These are phyloP conservation scores for Diplodia sapinea DNA, from an alignment of 2,329 filamentous ascomycete genomes.

Conservation along the genomic window DNA sequence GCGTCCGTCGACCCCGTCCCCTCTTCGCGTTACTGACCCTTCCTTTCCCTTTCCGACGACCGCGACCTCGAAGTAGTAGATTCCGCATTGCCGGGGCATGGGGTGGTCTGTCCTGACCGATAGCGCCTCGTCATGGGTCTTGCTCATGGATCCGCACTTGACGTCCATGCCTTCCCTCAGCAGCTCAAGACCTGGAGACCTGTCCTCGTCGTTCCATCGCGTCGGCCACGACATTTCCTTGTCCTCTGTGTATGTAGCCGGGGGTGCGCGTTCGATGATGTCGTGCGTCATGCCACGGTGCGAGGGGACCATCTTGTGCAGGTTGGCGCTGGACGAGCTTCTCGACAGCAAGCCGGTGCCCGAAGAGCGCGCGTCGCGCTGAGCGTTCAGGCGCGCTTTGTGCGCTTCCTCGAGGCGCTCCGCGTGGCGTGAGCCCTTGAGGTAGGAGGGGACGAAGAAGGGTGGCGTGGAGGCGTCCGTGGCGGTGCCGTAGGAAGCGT, in stretches of 20 bases:
- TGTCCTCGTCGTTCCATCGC: slow-evolving; percentile 81
- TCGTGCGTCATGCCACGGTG: slow-evolving; percentile 84
- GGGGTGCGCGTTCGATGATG: slow-evolving; percentile 75
- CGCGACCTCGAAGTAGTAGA: slow-evolving; percentile 89
- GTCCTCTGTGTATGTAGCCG: slow-evolving; percentile 26
- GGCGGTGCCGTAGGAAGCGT: slow-evolving; percentile 37
- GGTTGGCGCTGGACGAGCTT: slow-evolving; percentile 62
- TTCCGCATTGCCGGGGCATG: slow-evolving; percentile 87
- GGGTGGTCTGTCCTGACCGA: slow-evolving; percentile 81
- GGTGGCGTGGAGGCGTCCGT: slow-evolving; percentile 45
- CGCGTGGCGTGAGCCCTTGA: slow-evolving; percentile 78
- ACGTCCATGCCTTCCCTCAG: slow-evolving; percentile 75
- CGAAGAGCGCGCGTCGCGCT: slow-evolving; percentile 52
- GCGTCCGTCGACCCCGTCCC: not conserved
- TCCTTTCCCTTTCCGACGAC: slow-evolving; percentile 71
- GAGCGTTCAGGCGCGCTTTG: slow-evolving; percentile 49
- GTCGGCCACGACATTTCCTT: slow-evolving; percentile 65
- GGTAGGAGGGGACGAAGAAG: slow-evolving; percentile 86
- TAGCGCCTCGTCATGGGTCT: slow-evolving; percentile 75
- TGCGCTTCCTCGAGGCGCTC: slow-evolving; percentile 75
- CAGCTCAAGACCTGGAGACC: slow-evolving; percentile 74
- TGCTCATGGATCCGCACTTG: slow-evolving; percentile 61
- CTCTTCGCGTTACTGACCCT: slow-evolving; percentile 59
- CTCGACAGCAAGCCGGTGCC: slow-evolving; percentile 58
- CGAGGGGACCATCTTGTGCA: slow-evolving; percentile 66